Evolutionary conservation across 345 rosid genomes (phyloP).

Genomic region (Aquilaria yunnanensis): DNA sequence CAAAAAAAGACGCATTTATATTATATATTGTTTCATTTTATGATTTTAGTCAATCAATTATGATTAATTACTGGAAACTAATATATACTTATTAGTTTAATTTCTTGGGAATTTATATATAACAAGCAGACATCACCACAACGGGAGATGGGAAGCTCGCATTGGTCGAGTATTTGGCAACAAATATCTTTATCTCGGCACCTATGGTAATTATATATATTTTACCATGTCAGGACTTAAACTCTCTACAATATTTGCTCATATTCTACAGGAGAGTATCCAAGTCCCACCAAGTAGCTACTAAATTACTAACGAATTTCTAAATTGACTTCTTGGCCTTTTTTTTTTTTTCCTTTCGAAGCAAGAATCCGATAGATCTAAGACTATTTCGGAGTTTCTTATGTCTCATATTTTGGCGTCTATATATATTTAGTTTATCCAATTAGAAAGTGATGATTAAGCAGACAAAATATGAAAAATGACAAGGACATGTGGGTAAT

Average conservation of each 20-base stretch:
- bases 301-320: background rate
- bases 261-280: no score
- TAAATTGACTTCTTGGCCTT: no score
- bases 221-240: background rate
- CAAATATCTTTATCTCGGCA: constrained; percentile 87
- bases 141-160: constrained; percentile 92
- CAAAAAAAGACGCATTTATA: background rate
- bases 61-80: background rate
- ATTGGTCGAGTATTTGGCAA: constrained; percentile 88
- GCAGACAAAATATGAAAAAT: no score
- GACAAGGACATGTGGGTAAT: no score
- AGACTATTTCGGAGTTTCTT: no score
- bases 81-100: background rate
- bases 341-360: background rate
- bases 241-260: background rate
- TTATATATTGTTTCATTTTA: background rate
- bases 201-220: constrained; percentile 42
- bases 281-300: background rate
- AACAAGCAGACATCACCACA: constrained; percentile 75
- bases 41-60: no score
- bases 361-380: no score
- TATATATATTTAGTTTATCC: no score
- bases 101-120: background rate
- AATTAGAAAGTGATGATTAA: no score
- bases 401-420: no score